Percentiles rank a stretch among this genome's conserved stretches.
Conservation (phyloP, 148 eudicot species). For the Amaranthus hypochondriacus region DNA sequence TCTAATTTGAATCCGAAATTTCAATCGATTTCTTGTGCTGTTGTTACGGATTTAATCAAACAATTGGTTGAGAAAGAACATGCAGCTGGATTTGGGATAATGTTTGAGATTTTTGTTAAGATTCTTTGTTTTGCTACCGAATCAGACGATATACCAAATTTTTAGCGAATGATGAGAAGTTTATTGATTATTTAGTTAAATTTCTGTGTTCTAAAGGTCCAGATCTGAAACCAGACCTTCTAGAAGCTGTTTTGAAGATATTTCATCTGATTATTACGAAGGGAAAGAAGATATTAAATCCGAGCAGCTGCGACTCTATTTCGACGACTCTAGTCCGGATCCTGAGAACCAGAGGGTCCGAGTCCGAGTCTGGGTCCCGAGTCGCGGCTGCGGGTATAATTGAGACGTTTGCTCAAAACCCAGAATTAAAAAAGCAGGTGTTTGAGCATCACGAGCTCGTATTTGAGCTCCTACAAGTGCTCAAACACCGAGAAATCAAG, state of each 20-base stretch:
- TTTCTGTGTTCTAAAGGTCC: constrained; percentile 6
- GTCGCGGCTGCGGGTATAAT: constrained; percentile 29
- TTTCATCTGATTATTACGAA: constrained; percentile 24
- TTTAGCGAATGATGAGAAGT: constrained; percentile 16
- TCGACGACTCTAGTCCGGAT: constrained; percentile 15
- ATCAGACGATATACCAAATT: constrained; percentile 32
- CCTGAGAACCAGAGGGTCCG: constrained; percentile 21
- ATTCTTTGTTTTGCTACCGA: constrained; percentile 39
- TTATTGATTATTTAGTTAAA: constrained; percentile 23
- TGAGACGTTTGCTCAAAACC: constrained; percentile 16
- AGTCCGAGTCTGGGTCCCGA: constrained; percentile 14
- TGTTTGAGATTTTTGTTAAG: constrained; percentile 17
- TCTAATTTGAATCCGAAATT: neutral
- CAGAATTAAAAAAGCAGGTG: constrained; percentile 25
- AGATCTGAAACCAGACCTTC: constrained; percentile 16
- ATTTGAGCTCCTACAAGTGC: neutral
- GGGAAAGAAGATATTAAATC: neutral
- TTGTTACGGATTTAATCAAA: constrained; percentile 24
- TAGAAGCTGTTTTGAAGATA: constrained; percentile 33
- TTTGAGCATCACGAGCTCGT: constrained; percentile 28
- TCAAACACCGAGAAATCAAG: neutral
- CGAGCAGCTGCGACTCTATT: neutral
- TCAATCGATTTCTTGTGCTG: constrained; percentile 21
- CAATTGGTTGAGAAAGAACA: neutral
- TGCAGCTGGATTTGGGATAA: neutral